Conservation (phyloP, 805 yeast genomes). For the Starmera dryadoides region DNA sequence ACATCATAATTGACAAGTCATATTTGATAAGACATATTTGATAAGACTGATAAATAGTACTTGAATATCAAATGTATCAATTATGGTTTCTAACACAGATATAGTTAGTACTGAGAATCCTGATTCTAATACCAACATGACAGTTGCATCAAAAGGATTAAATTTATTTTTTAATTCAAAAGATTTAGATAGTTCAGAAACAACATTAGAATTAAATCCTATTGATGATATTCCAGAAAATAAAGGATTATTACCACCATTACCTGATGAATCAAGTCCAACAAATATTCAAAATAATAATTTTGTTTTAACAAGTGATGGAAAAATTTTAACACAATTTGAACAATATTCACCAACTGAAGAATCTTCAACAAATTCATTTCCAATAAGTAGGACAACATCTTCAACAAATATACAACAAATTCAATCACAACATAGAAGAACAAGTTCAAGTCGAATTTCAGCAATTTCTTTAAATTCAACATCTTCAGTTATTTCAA, state of each 20-base stretch:
- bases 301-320: not conserved
- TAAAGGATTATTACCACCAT: slow-evolving; percentile 4
- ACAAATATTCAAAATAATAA: not conserved
- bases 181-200: slow-evolving; percentile 27
- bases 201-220: slow-evolving; percentile 3
- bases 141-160: not conserved
- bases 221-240: slow-evolving; percentile 11
- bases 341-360: not conserved
- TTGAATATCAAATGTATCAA: no score
- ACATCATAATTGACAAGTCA: no score
- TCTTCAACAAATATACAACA: not conserved
- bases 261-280: slow-evolving; percentile 1
- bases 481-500: not conserved
- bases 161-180: not conserved
- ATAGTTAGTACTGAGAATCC: no score
- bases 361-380: not conserved
- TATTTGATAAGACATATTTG: no score
- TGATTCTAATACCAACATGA: no score
- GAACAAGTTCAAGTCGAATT: not conserved
- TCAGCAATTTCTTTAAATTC: not conserved
- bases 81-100: no score
- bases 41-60: no score
- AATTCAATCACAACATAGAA: not conserved
- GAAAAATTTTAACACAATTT: not conserved
- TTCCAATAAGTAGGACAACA: not conserved